Evolutionary conservation across 345 rosid species (phyloP).

Genomic region (Brassica incana): DNA sequence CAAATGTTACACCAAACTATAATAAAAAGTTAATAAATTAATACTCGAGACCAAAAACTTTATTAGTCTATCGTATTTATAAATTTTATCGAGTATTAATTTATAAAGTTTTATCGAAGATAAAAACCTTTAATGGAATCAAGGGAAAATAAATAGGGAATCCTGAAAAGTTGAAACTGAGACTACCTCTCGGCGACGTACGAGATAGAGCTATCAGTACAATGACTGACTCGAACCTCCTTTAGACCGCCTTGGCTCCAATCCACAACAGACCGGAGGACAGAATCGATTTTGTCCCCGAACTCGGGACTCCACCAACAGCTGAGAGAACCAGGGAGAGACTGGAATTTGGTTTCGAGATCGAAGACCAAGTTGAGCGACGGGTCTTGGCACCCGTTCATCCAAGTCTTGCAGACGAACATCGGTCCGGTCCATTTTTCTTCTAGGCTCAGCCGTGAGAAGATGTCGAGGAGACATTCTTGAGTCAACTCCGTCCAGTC

Average conservation of each 20-base stretch:
- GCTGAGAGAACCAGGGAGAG: conserved; percentile 40
- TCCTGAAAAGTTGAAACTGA: neutral
- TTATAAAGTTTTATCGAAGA: neutral
- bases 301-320: conserved; percentile 60
- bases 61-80: too few relatives aligned
- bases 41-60: neutral
- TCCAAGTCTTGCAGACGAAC: conserved; percentile 50
- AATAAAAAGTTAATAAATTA: too few relatives aligned
- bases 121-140: too few relatives aligned
- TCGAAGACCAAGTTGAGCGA: conserved; percentile 56
- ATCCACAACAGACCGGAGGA: conserved; percentile 52
- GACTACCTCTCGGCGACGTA: conserved; percentile 57
- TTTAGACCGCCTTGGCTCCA: conserved; percentile 57
- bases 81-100: too few relatives aligned
- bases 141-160: neutral
- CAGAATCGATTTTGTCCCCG: conserved; percentile 60
- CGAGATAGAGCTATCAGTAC: conserved; percentile 62
- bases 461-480: conserved; percentile 63
- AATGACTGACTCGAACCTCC: conserved; percentile 56
- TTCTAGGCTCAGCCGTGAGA: conserved; percentile 58
- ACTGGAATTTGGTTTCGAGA: conserved; percentile 52
- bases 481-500: conserved; percentile 71
- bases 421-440: conserved; percentile 52
- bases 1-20: neutral
- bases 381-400: conserved; percentile 56